phyloP scores from a whole-genome alignment of 495 filamentous ascomycete genomes.

The Penicillium fimorum region DNA sequence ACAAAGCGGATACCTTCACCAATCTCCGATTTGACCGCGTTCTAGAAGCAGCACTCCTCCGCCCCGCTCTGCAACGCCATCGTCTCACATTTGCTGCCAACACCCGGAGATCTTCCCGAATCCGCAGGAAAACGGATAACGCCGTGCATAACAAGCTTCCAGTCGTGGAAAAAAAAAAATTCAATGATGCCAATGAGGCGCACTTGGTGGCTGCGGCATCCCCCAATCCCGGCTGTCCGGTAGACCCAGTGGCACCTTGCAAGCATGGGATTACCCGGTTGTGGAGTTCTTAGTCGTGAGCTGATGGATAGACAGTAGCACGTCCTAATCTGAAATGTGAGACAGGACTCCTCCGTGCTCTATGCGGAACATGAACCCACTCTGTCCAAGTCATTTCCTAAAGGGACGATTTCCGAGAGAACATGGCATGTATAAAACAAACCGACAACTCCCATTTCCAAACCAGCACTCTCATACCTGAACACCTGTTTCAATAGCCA shows the following conservation, averaged over 20 bases:
- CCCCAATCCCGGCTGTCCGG: not conserved
- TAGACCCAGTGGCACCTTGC: no score
- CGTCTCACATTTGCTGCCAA: conserved; percentile 17
- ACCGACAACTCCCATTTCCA: not conserved
- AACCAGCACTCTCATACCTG: not conserved
- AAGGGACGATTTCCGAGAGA: conserved; percentile 1
- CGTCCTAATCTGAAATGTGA: conserved; percentile 12
- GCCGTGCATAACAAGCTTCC: not conserved
- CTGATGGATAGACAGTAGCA: not conserved
- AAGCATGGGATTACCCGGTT: conserved; percentile 8
- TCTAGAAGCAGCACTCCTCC: conserved; percentile 8
- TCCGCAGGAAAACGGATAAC: conserved; percentile 5
- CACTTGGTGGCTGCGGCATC: conserved; percentile 4
- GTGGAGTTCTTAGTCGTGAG: conserved; percentile 13
- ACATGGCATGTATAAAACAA: conserved; percentile 13
- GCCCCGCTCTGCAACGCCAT: conserved; percentile 12
- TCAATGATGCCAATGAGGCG: not conserved
- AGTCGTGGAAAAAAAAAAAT: conserved; percentile 28
- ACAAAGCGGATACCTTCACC: not conserved
- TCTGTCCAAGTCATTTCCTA: not conserved
- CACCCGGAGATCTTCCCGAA: conserved; percentile 20
- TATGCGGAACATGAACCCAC: conserved; percentile 18
- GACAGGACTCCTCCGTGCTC: conserved; percentile 24
- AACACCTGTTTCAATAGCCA: conserved; percentile 12
- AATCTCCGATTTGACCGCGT: conserved; percentile 11